These are phyloP conservation scores for Beauveria rudraprayagi DNA, from an alignment of 2,329 filamentous ascomycete species.

Conservation along the genomic window DNA sequence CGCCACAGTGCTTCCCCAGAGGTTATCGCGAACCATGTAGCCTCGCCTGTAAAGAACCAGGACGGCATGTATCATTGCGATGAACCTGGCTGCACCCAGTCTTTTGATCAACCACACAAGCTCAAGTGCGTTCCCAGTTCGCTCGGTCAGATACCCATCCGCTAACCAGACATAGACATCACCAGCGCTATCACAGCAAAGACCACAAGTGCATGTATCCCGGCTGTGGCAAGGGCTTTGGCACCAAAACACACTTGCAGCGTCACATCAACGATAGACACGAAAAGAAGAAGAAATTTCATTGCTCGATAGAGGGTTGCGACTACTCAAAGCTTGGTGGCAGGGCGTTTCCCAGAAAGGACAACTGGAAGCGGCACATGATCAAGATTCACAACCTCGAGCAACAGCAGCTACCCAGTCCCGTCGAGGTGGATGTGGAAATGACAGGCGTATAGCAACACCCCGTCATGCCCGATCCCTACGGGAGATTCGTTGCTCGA, in stretches of 20 bases:
- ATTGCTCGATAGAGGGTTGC: slow-evolving; percentile 47
- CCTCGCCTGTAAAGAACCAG: slow-evolving; percentile 19
- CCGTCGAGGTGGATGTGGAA: slow-evolving; percentile 32
- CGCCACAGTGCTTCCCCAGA: slow-evolving; percentile 29
- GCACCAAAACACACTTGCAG: slow-evolving; percentile 54
- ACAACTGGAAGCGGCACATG: slow-evolving; percentile 58
- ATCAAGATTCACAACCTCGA: slow-evolving; percentile 48
- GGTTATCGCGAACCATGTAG: slow-evolving; percentile 17
- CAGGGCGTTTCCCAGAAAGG: slow-evolving; percentile 52
- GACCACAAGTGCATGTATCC: slow-evolving; percentile 49
- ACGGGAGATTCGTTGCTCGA: no score
- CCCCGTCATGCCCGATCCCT: background rate
- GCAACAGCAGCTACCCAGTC: slow-evolving; percentile 30
- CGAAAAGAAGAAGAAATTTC: slow-evolving; percentile 50
- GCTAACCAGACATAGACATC: slow-evolving; percentile 37
- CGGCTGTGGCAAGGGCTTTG: slow-evolving; percentile 48
- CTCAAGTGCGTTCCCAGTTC: slow-evolving; percentile 38
- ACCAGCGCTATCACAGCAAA: slow-evolving; percentile 53
- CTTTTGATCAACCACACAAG: slow-evolving; percentile 52
- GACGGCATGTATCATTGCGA: slow-evolving; percentile 26
- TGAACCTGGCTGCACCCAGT: slow-evolving; percentile 29
- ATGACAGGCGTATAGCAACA: background rate
- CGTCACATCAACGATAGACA: slow-evolving; percentile 56
- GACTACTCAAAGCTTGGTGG: slow-evolving; percentile 48
- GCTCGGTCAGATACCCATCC: background rate